A percentile compares a stretch with the other conserved stretches of the same genome.
These are phyloP conservation scores for Lentinula novae-zelandiae DNA, from an alignment of 1,284 basidiomycete species.

Conservation along the genomic window DNA sequence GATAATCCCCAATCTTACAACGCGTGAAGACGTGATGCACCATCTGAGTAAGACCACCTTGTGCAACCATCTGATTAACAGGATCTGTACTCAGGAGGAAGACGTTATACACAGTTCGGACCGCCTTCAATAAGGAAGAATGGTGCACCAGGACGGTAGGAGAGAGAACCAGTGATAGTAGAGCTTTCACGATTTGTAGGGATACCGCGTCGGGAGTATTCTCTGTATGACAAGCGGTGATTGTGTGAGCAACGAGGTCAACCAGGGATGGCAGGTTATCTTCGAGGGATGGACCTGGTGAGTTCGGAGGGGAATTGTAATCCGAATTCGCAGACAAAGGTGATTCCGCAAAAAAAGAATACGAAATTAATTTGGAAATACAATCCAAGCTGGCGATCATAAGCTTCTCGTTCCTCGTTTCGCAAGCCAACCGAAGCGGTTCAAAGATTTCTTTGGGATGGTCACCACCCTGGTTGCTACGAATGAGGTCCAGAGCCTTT, in stretches of 20 bases:
- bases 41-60: conserved; percentile 96
- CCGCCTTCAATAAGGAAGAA: conserved; percentile 89
- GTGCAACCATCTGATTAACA: conserved; percentile 94
- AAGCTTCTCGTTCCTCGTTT: conserved; percentile 87
- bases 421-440: conserved; percentile 89
- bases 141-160: conserved; percentile 87
- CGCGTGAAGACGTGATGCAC: conserved; percentile 92
- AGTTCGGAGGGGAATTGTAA: conserved; percentile 66
- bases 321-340: conserved; percentile 31
- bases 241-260: conserved; percentile 89
- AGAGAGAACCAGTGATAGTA: conserved; percentile 85
- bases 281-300: conserved; percentile 47
- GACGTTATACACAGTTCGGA: conserved; percentile 95
- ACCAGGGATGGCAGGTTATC: conserved; percentile 68
- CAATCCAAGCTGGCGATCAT: conserved; percentile 95
- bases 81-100: conserved; percentile 87
- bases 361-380: conserved; percentile 93
- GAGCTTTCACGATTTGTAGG: conserved; percentile 91
- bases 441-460: conserved; percentile 87
- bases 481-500: conserved; percentile 81
- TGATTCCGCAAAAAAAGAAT: conserved; percentile 87
- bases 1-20: conserved; percentile 39
- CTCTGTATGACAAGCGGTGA: conserved; percentile 90
- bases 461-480: conserved; percentile 65
- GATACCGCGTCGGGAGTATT: conserved; percentile 86